Percentiles rank a stretch among this genome's conserved stretches.
phyloP scores from a whole-genome alignment of 805 yeast species.

The Candida tibetensis region DNA sequence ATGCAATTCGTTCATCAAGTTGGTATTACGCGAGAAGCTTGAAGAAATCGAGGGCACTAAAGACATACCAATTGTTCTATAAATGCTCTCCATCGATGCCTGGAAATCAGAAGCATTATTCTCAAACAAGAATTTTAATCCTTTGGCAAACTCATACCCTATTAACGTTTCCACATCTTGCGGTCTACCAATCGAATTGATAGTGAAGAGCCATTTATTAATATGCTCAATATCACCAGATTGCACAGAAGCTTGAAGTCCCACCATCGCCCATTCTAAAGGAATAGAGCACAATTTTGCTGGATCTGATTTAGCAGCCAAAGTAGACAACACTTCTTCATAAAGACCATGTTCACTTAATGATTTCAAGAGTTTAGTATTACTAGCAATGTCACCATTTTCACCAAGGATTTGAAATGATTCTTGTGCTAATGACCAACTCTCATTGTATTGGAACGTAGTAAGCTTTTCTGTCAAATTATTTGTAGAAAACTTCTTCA shows the following conservation, averaged over 20 bases:
- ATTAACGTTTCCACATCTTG: conserved; percentile 53
- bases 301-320: conserved; percentile 35
- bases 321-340: conserved; percentile 56
- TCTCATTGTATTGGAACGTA: conserved; percentile 79
- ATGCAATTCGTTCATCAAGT: conserved; percentile 37
- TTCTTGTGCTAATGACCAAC: conserved; percentile 84
- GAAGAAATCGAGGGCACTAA: conserved; percentile 42
- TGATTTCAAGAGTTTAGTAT: conserved; percentile 62
- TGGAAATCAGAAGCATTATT: conserved; percentile 32
- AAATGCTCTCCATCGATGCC: conserved; percentile 48
- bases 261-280: conserved; percentile 62
- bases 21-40: conserved; percentile 35
- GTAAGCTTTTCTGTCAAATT: conserved; percentile 72
- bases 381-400: conserved; percentile 31
- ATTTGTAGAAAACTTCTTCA: conserved; percentile 67
- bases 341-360: conserved; percentile 74
- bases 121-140: conserved; percentile 45
- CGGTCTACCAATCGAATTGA: conserved; percentile 44
- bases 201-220: conserved; percentile 54
- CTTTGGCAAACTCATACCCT: conserved; percentile 64
- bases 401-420: conserved; percentile 68
- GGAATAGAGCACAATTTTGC: conserved; percentile 28
- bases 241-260: conserved; percentile 70
- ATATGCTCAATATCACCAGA: conserved; percentile 54
- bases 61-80: conserved; percentile 57